These are phyloP conservation scores for Dalechampia spathulata DNA, from an alignment of 441 rosid genomes.

Conservation along the genomic window DNA sequence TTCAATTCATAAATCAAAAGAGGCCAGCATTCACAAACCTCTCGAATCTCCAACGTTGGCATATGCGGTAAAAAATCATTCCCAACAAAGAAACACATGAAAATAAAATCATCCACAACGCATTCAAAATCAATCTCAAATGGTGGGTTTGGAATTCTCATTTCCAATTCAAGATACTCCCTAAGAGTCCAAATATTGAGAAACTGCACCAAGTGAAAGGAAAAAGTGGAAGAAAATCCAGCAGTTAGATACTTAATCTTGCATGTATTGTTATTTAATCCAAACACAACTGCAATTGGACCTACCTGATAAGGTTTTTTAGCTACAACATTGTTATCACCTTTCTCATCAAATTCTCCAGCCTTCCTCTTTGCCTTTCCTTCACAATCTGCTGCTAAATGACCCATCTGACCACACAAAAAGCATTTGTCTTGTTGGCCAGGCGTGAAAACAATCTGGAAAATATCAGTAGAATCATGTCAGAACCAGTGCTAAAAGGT, in stretches of 20 bases:
- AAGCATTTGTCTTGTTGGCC: conserved; percentile 94
- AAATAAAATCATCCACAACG: conserved; percentile 94
- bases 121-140: conserved; percentile 64
- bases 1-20: background rate
- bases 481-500: background rate
- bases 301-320: conserved; percentile 93
- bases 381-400: conserved; percentile 78
- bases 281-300: conserved; percentile 1
- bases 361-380: conserved; percentile 85
- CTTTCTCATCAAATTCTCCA: conserved; percentile 94
- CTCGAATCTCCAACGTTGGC: conserved; percentile 98
- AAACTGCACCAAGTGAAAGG: conserved; percentile 46
- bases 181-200: conserved; percentile 93
- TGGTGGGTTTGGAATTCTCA: conserved; percentile 51
- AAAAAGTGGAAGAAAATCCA: background rate
- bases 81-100: conserved; percentile 98
- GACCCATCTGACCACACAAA: conserved; percentile 94
- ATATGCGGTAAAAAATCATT: conserved; percentile 98
- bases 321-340: conserved; percentile 42
- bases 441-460: conserved; percentile 80
- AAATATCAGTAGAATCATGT: conserved; percentile 8
- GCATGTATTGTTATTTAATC: background rate
- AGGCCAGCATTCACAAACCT: conserved; percentile 47
- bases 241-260: background rate
- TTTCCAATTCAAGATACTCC: conserved; percentile 81